Evolutionary conservation across 73 alveolate species (phyloP).

Genomic region (Breviolum minutum): DNA sequence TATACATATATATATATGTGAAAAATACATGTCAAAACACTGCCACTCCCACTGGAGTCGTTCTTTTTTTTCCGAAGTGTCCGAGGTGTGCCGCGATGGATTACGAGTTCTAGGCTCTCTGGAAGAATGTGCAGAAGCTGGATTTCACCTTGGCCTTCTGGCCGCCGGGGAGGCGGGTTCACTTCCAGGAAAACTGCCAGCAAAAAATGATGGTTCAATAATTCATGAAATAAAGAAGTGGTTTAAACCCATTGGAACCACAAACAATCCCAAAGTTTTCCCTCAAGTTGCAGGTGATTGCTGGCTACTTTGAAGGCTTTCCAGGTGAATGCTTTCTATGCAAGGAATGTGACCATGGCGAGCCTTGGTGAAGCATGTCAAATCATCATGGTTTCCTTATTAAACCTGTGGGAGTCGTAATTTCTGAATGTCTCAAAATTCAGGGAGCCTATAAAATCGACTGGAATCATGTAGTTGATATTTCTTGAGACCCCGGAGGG

Average conservation of each 20-base stretch:
- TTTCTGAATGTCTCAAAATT: too few relatives aligned
- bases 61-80: too few relatives aligned
- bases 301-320: conserved; percentile 13
- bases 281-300: not conserved
- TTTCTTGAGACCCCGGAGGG: not conserved
- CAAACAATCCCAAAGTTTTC: not conserved
- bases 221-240: not conserved
- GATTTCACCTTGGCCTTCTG: conserved; percentile 3
- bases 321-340: conserved; percentile 53
- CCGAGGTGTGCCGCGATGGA: conserved; percentile 21
- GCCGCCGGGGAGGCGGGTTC: not conserved
- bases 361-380: not conserved
- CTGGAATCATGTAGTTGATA: not conserved
- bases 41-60: not conserved
- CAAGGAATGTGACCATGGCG: conserved; percentile 49
- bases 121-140: conserved; percentile 32
- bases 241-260: not conserved
- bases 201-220: too few relatives aligned
- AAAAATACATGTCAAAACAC: not conserved
- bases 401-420: not conserved
- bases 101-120: not conserved
- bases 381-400: too few relatives aligned
- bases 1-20: too few relatives aligned
- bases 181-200: not conserved
- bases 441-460: not conserved